phyloP scores from a whole-genome alignment of 768 basidiomycete genomes.

The Pluteus cervinus region DNA sequence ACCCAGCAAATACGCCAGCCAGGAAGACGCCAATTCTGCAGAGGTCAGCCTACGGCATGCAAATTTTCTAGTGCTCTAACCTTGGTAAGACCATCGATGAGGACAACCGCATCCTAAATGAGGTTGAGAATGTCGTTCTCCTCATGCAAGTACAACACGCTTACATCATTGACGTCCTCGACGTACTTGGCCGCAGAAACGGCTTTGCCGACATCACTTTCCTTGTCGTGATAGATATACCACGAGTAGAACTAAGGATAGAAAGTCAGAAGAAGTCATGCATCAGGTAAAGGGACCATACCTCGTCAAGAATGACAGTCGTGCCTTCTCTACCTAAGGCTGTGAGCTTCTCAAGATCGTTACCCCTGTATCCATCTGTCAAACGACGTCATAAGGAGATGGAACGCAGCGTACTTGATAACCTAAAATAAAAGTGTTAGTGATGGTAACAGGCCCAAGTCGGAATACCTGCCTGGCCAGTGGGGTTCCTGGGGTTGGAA shows the following conservation, averaged over 20 bases:
- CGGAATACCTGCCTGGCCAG: constrained; percentile 64
- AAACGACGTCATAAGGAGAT: constrained; percentile 1
- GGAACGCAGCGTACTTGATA: constrained; percentile 30
- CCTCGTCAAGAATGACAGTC: constrained; percentile 83
- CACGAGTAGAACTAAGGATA: constrained; percentile 84
- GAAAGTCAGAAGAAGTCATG: constrained; percentile 1
- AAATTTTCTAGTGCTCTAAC: constrained; percentile 23
- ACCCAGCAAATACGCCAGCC: constrained; percentile 97
- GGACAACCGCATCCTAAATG: constrained; percentile 66
- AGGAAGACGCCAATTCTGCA: constrained; percentile 88
- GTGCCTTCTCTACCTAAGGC: constrained; percentile 67
- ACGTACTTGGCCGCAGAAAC: constrained; percentile 81
- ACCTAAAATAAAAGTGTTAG: constrained; percentile 29
- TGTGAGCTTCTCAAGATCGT: constrained; percentile 79
- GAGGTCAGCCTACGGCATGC: constrained; percentile 1
- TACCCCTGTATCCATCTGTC: constrained; percentile 40
- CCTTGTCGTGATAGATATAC: constrained; percentile 86
- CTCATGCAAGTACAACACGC: constrained; percentile 7
- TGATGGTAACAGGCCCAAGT: neutral
- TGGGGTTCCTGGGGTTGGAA: constrained; percentile 95
- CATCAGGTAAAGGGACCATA: constrained; percentile 16
- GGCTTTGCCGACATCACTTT: constrained; percentile 67
- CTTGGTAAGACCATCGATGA: constrained; percentile 93
- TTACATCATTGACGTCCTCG: constrained; percentile 75
- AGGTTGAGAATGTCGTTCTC: neutral